These are phyloP conservation scores for Metschnikowia shivogae DNA, from an alignment of 805 yeast genomes.

Conservation along the genomic window DNA sequence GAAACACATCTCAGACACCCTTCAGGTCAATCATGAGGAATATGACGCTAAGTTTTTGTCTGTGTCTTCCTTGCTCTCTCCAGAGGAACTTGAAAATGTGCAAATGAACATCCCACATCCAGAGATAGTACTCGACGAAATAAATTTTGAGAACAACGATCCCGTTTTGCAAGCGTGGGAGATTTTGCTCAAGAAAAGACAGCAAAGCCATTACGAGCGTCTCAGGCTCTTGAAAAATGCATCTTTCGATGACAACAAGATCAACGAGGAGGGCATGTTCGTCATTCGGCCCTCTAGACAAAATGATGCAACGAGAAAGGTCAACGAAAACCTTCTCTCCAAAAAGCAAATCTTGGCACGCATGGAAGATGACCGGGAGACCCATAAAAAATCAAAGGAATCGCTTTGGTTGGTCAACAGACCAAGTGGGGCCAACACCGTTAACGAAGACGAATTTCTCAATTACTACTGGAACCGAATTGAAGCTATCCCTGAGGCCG, in stretches of 20 bases:
- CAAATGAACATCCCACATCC: conserved; percentile 34
- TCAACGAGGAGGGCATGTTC: conserved; percentile 21
- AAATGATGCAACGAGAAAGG: conserved; percentile 22
- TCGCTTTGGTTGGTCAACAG: conserved; percentile 67
- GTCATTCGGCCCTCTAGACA: conserved; percentile 23
- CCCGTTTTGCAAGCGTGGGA: conserved; percentile 44
- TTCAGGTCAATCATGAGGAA: conserved; percentile 27
- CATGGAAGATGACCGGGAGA: conserved; percentile 91
- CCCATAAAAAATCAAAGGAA: conserved; percentile 83
- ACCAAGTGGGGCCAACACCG: conserved; percentile 30
- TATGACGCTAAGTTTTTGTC: conserved; percentile 27
- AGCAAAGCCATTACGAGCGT: conserved; percentile 51
- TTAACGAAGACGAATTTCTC: conserved; percentile 36
- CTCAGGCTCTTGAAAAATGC: conserved; percentile 35
- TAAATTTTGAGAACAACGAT: conserved; percentile 19
- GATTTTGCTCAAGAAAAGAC: conserved; percentile 41
- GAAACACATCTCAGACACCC: conserved; percentile 33
- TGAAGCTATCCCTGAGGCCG: conserved; percentile 46
- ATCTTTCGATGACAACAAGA: conserved; percentile 13
- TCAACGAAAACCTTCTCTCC: conserved; percentile 23
- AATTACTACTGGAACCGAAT: conserved; percentile 46
- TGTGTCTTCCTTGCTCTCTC: conserved; percentile 27
- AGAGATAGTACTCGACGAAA: conserved; percentile 22
- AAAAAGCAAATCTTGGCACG: conserved; percentile 61
- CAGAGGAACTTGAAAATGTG: conserved; percentile 32